These are phyloP conservation scores for Arthrinium puccinioides DNA, from an alignment of 2,329 filamentous ascomycete genomes.

Conservation along the genomic window DNA sequence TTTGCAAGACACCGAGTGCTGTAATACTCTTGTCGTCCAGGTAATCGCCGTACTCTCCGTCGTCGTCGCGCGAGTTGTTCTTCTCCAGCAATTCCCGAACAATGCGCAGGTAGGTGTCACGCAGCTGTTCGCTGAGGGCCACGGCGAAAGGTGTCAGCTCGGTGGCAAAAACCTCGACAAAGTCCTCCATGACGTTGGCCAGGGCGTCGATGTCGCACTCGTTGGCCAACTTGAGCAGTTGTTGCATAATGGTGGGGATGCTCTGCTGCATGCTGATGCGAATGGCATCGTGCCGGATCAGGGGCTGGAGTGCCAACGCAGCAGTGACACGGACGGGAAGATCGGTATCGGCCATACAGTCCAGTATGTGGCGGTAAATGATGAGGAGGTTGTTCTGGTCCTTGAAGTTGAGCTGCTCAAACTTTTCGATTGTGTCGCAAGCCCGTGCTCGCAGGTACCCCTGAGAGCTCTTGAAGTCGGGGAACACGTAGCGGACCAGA, in stretches of 20 bases:
- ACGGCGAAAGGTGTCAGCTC: slow-evolving; percentile 96
- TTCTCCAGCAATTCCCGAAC: slow-evolving; percentile 86
- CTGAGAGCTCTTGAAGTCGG: slow-evolving; percentile 87
- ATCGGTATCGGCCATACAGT: slow-evolving; percentile 92
- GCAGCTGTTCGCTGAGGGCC: slow-evolving; percentile 87
- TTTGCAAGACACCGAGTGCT: slow-evolving; percentile 90
- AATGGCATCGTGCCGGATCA: slow-evolving; percentile 93
- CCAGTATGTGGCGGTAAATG: slow-evolving; percentile 93
- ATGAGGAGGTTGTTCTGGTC: slow-evolving; percentile 91
- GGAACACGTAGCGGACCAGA: slow-evolving; percentile 96
- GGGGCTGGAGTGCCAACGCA: slow-evolving; percentile 84
- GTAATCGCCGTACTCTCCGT: slow-evolving; percentile 81
- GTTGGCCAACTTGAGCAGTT: slow-evolving; percentile 92
- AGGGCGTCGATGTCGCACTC: slow-evolving; percentile 96
- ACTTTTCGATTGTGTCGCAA: slow-evolving; percentile 97
- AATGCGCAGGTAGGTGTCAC: slow-evolving; percentile 93
- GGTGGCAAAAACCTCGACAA: slow-evolving; percentile 96
- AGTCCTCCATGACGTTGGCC: slow-evolving; percentile 99
- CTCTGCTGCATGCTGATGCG: slow-evolving; percentile 93
- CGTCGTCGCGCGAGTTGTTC: slow-evolving; percentile 68
- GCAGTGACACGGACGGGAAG: slow-evolving; percentile 92
- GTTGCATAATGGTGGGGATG: slow-evolving; percentile 99
- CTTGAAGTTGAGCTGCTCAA: slow-evolving; percentile 94
- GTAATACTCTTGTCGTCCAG: slow-evolving; percentile 98
- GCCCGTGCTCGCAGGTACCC: slow-evolving; percentile 91